Percentiles rank a stretch among this genome's conserved stretches.
Conservation (phyloP, 1,139 yeast species). For the Debaryomyces coudertii region DNA sequence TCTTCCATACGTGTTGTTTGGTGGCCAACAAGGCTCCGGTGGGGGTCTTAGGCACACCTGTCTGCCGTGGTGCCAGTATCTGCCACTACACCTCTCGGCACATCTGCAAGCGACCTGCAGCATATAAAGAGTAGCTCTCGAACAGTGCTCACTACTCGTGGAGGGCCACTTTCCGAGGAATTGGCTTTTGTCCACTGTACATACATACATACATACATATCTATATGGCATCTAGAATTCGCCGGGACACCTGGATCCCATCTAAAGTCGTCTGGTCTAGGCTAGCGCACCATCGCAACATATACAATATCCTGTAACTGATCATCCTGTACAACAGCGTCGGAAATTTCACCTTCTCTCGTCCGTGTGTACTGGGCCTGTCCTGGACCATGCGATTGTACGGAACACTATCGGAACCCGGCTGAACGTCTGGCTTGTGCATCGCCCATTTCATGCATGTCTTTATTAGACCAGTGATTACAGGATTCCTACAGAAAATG, state of each 20-base stretch:
- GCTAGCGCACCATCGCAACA: not conserved
- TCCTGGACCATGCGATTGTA: not conserved
- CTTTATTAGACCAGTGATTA: not conserved
- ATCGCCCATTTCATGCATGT: not conserved
- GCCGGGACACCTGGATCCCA: not conserved
- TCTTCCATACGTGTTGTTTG: too few relatives aligned
- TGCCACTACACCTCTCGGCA: not conserved
- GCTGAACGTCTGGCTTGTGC: not conserved
- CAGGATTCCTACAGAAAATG: not conserved
- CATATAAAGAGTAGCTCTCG: not conserved
- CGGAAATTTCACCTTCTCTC: not conserved
- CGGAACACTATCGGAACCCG: not conserved
- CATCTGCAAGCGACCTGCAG: not conserved
- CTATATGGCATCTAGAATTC: not conserved
- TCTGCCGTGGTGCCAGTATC: not conserved
- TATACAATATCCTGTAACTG: not conserved
- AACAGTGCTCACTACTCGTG: too few relatives aligned
- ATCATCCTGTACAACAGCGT: not conserved
- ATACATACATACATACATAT: not conserved
- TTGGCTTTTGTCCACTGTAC: not conserved
- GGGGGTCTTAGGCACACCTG: too few relatives aligned
- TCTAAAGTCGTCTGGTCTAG: too few relatives aligned
- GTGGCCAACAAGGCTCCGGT: too few relatives aligned
- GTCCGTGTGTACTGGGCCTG: not conserved
- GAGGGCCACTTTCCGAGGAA: not conserved